These are phyloP conservation scores for Monosporascus sp. DNA, from an alignment of 2,329 filamentous ascomycete genomes.

Conservation along the genomic window DNA sequence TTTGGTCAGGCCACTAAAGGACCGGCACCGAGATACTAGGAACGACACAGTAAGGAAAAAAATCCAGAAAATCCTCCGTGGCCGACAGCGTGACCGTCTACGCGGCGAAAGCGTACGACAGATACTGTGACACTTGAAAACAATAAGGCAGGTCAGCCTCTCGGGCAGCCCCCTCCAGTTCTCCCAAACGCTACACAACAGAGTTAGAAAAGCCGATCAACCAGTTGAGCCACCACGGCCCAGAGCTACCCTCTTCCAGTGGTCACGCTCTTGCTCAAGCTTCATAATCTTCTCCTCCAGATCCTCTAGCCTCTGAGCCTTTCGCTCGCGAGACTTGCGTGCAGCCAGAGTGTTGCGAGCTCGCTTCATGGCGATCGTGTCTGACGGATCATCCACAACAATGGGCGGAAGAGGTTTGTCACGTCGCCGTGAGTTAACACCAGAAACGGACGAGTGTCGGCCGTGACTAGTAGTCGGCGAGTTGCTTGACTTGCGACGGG, in stretches of 20 bases:
- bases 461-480: slow-evolving; percentile 38
- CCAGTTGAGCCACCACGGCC: slow-evolving; percentile 31
- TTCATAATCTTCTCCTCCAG: slow-evolving; percentile 70
- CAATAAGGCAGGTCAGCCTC: slow-evolving; percentile 17
- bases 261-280: slow-evolving; percentile 60
- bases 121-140: slow-evolving; percentile 17
- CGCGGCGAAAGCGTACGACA: slow-evolving; percentile 20
- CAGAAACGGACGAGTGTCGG: slow-evolving; percentile 64
- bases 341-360: slow-evolving; percentile 90
- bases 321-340: slow-evolving; percentile 85
- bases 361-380: slow-evolving; percentile 82
- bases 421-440: slow-evolving; percentile 68
- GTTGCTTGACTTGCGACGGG: slow-evolving; percentile 43
- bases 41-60: slow-evolving; percentile 17
- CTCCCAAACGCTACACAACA: slow-evolving; percentile 15
- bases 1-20: not conserved
- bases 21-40: not conserved
- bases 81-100: slow-evolving; percentile 17
- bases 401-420: slow-evolving; percentile 79
- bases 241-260: slow-evolving; percentile 57
- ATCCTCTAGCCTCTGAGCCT: slow-evolving; percentile 69
- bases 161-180: slow-evolving; percentile 29
- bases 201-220: slow-evolving; percentile 19
- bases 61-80: slow-evolving; percentile 11
- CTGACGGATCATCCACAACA: slow-evolving; percentile 65